Evolutionary conservation across 306 rosid genomes (phyloP).

Genomic region (Prunus campanulata): DNA sequence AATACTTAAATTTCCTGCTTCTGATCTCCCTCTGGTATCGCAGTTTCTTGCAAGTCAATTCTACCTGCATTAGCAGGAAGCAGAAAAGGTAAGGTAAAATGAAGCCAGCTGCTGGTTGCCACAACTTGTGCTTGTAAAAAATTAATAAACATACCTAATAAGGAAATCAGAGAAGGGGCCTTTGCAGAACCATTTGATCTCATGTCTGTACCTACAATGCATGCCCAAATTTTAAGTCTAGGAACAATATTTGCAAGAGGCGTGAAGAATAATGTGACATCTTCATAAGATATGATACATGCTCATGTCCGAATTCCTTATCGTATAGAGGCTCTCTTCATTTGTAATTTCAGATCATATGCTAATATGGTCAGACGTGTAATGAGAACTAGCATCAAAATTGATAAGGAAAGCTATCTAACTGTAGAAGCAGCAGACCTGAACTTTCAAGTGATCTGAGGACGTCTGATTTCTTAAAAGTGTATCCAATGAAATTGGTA

Average conservation of each 20-base stretch:
- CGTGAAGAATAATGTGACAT: neutral
- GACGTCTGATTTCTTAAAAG: constrained; percentile 83
- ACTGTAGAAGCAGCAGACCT: constrained; percentile 44
- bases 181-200: constrained; percentile 54
- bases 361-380: neutral
- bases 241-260: neutral
- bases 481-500: constrained; percentile 92
- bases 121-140: neutral
- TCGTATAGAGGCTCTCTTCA: neutral
- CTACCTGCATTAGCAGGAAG: constrained; percentile 50
- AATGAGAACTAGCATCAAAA: neutral
- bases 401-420: constrained; percentile 7
- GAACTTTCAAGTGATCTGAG: constrained; percentile 77
- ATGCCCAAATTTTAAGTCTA: neutral
- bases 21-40: constrained; percentile 69
- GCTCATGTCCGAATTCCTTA: neutral
- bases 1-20: constrained; percentile 51
- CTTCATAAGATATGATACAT: neutral
- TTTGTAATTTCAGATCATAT: neutral
- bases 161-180: constrained; percentile 72
- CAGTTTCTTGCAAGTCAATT: constrained; percentile 75
- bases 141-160: constrained; percentile 63
- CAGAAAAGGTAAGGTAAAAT: neutral
- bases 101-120: neutral
- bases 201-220: constrained; percentile 61